Evolutionary conservation across 2,329 filamentous ascomycete genomes (phyloP).

Genomic region (Fusarium robinianum): DNA sequence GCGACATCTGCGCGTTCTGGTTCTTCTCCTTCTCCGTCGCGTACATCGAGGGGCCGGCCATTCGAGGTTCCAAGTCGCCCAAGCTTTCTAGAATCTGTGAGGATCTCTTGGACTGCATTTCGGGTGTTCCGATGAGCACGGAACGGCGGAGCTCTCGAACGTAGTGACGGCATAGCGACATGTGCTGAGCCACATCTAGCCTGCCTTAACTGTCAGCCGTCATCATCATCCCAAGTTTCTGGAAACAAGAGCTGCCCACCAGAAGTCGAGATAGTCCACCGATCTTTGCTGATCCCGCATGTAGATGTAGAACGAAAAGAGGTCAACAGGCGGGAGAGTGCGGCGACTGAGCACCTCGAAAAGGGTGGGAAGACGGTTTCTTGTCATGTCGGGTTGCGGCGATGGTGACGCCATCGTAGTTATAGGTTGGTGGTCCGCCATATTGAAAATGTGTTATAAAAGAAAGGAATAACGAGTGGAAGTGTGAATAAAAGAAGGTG

Average conservation of each 20-base stretch:
- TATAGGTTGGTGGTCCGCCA: conserved; percentile 38
- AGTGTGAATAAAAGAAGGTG: conserved; percentile 22
- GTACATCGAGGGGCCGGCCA: conserved; percentile 65
- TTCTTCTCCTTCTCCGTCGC: conserved; percentile 73
- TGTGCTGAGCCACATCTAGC: conserved; percentile 99
- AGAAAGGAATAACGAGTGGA: conserved; percentile 11
- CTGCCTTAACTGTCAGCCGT: conserved; percentile 51
- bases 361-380: conserved; percentile 89
- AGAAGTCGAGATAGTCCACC: conserved; percentile 98
- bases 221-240: not conserved
- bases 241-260: no score
- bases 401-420: conserved; percentile 50
- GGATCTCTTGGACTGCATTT: conserved; percentile 87
- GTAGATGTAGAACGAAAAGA: conserved; percentile 99
- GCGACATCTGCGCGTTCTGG: conserved; percentile 88
- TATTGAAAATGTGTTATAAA: conserved; percentile 14
- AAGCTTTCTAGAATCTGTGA: conserved; percentile 77
- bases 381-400: conserved; percentile 62
- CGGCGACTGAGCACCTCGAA: conserved; percentile 94
- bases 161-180: conserved; percentile 96
- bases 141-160: conserved; percentile 93
- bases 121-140: conserved; percentile 89
- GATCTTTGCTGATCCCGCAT: conserved; percentile 99
- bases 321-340: conserved; percentile 92
- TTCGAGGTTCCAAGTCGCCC: conserved; percentile 66